Conservation (phyloP, 345 rosid genomes). For the Hibiscus syriacus region DNA sequence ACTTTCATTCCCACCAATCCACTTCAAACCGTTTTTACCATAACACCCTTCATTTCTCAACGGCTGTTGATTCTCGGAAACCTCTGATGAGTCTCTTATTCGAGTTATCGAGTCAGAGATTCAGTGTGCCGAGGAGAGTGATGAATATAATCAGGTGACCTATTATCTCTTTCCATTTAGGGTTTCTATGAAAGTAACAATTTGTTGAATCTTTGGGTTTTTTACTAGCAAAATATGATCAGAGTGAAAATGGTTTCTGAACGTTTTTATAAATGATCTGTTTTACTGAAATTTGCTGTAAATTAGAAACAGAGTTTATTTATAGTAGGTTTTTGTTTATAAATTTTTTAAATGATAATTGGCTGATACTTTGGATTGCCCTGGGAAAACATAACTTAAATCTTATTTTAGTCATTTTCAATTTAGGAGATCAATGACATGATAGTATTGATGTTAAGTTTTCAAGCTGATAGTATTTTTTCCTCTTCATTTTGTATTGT, state of each 20-base stretch:
- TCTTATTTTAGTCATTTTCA: too few species aligned
- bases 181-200: background rate
- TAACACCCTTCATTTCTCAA: conserved; percentile 22
- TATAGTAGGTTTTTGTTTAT: too few species aligned
- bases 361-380: too few species aligned
- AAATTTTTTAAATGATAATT: too few species aligned
- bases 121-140: conserved; percentile 51
- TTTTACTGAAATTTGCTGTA: too few species aligned
- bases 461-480: background rate
- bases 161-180: background rate
- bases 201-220: too few species aligned
- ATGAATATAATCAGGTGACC: conserved; percentile 44
- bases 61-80: conserved; percentile 27
- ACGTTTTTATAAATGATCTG: too few species aligned
- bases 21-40: conserved; percentile 11
- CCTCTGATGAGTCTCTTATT: conserved; percentile 48
- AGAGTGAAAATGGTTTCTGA: too few species aligned
- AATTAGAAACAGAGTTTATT: too few species aligned
- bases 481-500: background rate
- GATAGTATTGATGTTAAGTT: background rate
- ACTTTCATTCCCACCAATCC: conserved; percentile 15
- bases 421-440: too few species aligned
- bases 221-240: too few species aligned
- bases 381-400: too few species aligned
- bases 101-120: conserved; percentile 64